Evolutionary conservation across 148 eudicot genomes (phyloP).

Genomic region (Rhododendron mucronatum): DNA sequence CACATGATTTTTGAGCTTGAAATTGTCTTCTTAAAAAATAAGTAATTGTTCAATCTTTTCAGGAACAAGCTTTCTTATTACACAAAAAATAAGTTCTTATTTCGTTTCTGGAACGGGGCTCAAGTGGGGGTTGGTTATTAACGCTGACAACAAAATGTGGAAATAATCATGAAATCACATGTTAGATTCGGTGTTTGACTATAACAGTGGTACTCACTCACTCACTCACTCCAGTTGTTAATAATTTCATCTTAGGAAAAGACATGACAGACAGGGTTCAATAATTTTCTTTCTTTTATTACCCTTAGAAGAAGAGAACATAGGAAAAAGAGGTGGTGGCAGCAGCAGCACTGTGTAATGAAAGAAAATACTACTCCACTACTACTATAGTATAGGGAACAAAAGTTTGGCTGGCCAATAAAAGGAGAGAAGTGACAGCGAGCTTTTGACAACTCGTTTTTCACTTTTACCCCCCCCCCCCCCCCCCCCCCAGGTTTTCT

Average conservation of each 20-base stretch:
- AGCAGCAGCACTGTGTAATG: background rate
- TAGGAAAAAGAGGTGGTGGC: background rate
- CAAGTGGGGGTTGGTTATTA: too few relatives aligned
- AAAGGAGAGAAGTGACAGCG: background rate
- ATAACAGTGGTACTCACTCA: background rate
- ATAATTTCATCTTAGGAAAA: background rate
- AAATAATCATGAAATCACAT: background rate
- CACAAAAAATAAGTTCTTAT: too few relatives aligned
- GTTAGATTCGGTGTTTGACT: background rate
- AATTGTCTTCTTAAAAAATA: too few relatives aligned
- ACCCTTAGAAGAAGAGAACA: background rate
- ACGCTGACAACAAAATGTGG: too few relatives aligned
- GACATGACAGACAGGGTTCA: background rate
- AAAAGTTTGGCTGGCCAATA: background rate
- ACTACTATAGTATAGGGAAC: too few relatives aligned
- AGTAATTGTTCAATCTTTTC: too few relatives aligned
- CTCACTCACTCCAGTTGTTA: background rate
- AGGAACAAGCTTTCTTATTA: too few relatives aligned
- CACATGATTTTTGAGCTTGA: too few relatives aligned
- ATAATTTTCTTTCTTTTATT: background rate
- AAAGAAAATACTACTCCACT: background rate
- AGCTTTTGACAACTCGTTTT: conserved; percentile 6
- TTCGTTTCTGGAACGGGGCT: too few relatives aligned
- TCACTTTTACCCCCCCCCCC: background rate
- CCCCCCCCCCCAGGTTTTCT: background rate